Evolutionary conservation across 805 yeast species (phyloP), one percentile per base, ranked within the genome.

Genomic region (Kodamaea kakaduensis): DNA sequence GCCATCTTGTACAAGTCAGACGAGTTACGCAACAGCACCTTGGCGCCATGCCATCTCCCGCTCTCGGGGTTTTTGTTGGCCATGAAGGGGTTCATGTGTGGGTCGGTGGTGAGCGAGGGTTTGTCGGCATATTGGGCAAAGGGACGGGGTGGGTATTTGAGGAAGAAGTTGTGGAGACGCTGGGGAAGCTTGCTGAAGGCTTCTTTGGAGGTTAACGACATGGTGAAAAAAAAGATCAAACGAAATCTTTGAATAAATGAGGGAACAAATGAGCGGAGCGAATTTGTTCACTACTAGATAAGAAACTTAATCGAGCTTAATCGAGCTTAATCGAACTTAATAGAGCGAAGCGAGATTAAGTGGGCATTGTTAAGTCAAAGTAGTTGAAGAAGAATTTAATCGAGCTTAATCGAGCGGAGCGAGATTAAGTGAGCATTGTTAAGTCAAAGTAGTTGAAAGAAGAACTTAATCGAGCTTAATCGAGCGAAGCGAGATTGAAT

Each of bases 1-100:
- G 96, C 96, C 52, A 83, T 61, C 61, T 89, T 89, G 70, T 73
- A 87, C 36, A 89, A 64, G 44, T 81, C 95, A 13, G 89, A 77
- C 51, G 85, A 88, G 50, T 90, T 76, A 63, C 96, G 76, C 51
- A 81, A 65, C 6, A 95, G 84, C 60, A 76, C 84, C 46, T 77
- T 71, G 17, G 97, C 85, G 40, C 78, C 77, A 50, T 85, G 94
- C 64, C 80, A 77, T 47, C 64, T 69, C n/a, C 82, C 76, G 15
- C 94, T 86, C 15, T 82, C 75, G 14, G 94, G 87, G 57, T 88
- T 88, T 51, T 74, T 82, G 58, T 86, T 88, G 16, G 95, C 81
- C 37, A 86, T 59, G 58, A 89, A 89, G 35, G 97, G 97, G 59
- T 89, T 89, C 47, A 88, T 84, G 41, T 76, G 74, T 15, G 75